Conservation (phyloP, 192 early-diverging fungal genomes). For the Jimgerdemannia lactiflua region DNA sequence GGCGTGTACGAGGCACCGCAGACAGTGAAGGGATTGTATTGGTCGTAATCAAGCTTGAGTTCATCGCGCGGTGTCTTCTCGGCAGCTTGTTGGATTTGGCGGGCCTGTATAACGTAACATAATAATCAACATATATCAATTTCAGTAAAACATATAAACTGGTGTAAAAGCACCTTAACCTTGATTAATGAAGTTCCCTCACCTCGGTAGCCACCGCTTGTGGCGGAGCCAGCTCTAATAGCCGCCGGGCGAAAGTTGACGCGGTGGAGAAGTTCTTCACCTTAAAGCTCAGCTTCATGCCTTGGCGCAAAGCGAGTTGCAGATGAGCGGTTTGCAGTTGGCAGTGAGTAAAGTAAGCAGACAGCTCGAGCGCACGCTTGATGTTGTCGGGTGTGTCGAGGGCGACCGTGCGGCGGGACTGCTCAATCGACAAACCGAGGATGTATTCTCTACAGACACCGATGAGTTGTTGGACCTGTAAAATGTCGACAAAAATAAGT, state of each 20-base stretch:
- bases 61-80: conserved; percentile 81
- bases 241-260: conserved; percentile 81
- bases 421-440: conserved; percentile 84
- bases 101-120: conserved; percentile 41
- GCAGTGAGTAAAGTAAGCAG: conserved; percentile 95
- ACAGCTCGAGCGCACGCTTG: conserved; percentile 85
- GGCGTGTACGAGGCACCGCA: conserved; percentile 85
- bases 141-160: too few species aligned
- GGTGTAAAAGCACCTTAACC: too few species aligned
- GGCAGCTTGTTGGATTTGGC: conserved; percentile 70
- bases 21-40: conserved; percentile 92
- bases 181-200: background rate
- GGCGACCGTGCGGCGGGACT: conserved; percentile 61
- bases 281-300: conserved; percentile 84
- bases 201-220: conserved; percentile 74
- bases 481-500: background rate
- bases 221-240: conserved; percentile 88
- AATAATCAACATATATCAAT: background rate
- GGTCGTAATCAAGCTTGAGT: conserved; percentile 86
- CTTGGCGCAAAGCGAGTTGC: conserved; percentile 84
- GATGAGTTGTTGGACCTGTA: conserved; percentile 62
- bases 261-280: conserved; percentile 83
- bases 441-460: conserved; percentile 89
- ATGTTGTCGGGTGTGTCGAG: conserved; percentile 52
- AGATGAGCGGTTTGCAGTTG: conserved; percentile 86